Conservation (phyloP, 495 filamentous ascomycete species). For the Mycothermus thermophilus region DNA sequence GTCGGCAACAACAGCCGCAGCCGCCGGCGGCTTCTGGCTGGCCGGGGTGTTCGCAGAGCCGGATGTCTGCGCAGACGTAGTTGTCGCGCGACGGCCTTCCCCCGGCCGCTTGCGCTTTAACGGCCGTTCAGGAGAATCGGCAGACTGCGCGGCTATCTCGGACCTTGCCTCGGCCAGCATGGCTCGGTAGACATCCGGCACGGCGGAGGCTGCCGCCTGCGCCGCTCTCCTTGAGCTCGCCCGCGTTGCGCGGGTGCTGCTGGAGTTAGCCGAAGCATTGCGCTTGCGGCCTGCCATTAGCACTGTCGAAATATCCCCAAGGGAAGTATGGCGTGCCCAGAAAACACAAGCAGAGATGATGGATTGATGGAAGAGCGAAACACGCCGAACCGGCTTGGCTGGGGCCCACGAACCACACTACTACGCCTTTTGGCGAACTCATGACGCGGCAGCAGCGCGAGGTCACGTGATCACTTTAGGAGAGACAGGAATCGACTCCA, state of each 20-base stretch:
- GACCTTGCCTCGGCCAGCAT: too few species aligned
- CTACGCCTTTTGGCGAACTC: background rate
- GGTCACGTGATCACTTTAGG: slow-evolving; percentile 7
- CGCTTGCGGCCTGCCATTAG: slow-evolving; percentile 16
- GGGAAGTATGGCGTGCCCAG: background rate
- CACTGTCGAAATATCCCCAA: background rate
- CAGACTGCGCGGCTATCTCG: too few species aligned
- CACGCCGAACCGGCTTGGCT: too few species aligned
- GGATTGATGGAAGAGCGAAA: too few species aligned
- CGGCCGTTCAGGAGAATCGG: slow-evolving; percentile 16
- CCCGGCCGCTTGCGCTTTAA: slow-evolving; percentile 29
- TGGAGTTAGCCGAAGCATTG: slow-evolving; percentile 5
- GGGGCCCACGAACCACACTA: too few species aligned
- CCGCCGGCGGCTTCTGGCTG: background rate
- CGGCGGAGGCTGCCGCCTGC: background rate
- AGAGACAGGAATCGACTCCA: too few species aligned
- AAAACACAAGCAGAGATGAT: too few species aligned
- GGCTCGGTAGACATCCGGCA: slow-evolving; percentile 8
- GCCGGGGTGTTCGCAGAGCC: slow-evolving; percentile 2
- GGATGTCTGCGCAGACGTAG: too few species aligned
- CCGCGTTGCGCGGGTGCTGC: slow-evolving; percentile 6
- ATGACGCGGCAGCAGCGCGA: background rate
- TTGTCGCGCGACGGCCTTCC: slow-evolving; percentile 17
- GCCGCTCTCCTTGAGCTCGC: slow-evolving; percentile 4
- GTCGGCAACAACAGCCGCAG: slow-evolving; percentile 14